Conservation (phyloP, 208 protist species). For the Giardia muris region DNA sequence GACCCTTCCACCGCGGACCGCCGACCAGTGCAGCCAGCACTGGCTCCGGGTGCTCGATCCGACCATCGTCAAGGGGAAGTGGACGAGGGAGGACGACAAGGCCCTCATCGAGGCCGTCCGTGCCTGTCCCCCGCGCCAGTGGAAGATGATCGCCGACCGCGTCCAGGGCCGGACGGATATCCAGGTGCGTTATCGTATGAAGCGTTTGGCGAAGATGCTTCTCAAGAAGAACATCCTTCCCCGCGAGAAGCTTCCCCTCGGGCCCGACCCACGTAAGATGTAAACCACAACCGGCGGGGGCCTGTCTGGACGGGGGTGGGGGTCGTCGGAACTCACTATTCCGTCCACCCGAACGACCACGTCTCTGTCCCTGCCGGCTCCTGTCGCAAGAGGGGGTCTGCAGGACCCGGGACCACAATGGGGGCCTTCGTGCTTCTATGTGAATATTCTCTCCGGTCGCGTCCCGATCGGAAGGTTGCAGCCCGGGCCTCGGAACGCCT, state of each 20-base stretch:
- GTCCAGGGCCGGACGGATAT: constrained; percentile 6
- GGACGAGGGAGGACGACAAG: constrained; percentile 7
- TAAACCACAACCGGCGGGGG: too few species aligned
- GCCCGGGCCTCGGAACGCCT: too few species aligned
- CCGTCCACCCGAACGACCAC: too few species aligned
- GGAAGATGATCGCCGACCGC: neutral
- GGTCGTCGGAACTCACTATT: too few species aligned
- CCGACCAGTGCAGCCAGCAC: neutral
- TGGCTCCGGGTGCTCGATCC: neutral
- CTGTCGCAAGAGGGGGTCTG: too few species aligned
- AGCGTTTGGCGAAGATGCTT: neutral
- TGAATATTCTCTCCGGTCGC: too few species aligned
- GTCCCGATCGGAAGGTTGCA: too few species aligned
- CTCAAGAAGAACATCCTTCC: neutral
- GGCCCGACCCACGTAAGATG: too few species aligned
- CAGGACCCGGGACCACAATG: too few species aligned
- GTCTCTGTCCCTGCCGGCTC: too few species aligned
- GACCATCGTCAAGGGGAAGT: constrained; percentile 1
- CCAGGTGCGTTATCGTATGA: neutral
- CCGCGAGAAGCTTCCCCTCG: neutral
- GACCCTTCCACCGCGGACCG: neutral
- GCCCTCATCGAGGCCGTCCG: neutral
- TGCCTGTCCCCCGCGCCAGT: neutral
- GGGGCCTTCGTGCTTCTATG: too few species aligned
- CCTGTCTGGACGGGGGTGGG: too few species aligned